Evolutionary conservation across 1,284 basidiomycete species (phyloP), one percentile per base, ranked within the genome.

Genomic region (Amylostereum areolatum): DNA sequence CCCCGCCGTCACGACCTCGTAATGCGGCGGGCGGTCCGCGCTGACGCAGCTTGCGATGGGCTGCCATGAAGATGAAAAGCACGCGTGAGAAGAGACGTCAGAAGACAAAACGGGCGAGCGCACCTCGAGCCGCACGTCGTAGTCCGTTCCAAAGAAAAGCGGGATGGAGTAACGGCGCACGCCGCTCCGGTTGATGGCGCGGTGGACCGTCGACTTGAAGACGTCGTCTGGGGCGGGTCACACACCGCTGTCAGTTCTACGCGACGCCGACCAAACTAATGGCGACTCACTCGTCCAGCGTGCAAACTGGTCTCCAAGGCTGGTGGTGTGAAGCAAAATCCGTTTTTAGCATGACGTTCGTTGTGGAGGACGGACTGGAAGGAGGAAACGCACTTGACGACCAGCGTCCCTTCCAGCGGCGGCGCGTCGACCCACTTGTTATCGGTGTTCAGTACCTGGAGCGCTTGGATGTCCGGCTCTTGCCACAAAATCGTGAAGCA

Each of bases 401-500:
- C 78, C 33, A 84, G 73, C 0, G 79, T 78, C 10, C 74, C 75
- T 0, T 70, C 72, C 18, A 79, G 77, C 1, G 73, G 77, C 1
- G 70, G 62, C 0, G 80, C 81, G 50, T 77, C 67, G 43, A 84
- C 69, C 81, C 78, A 84, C 48, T 77, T 66, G 0, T 73, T 73
- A 6, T 66, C 61, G 3, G 68, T 62, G 57, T 82, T 83, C 36
- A 77, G 63, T 1, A 83, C 80, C 55, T 84, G 79, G 9, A 84
- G 63, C 0, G 79, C 83, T 35, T 75, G 74, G 7, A 76, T 68
- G 2, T 63, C 60, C 45, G 80, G 74, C 65, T 86, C 74, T 68
- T 87, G 85, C 82, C 83, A 87, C 28, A 96, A 74, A 47, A 96
- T 85, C 1, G 92, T 95, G 62, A 95, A 94, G 67, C 86, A 88